Conservation (phyloP, 2,329 filamentous ascomycete species). For the Aspergillus sp. region DNA sequence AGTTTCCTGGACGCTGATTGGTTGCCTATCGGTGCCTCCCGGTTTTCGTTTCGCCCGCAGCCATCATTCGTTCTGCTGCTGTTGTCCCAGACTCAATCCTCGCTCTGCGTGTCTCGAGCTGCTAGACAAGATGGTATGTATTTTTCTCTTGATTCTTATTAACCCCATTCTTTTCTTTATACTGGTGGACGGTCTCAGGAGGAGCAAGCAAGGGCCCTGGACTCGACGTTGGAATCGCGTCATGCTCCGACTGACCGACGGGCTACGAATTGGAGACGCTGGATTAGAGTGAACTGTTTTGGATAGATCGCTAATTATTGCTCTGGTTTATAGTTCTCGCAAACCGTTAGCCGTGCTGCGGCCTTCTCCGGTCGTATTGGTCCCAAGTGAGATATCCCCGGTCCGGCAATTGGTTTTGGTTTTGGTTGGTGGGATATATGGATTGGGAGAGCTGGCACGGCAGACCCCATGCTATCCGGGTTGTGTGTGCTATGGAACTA, state of each 20-base stretch:
- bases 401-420: background rate
- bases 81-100: slow-evolving; percentile 15
- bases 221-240: background rate
- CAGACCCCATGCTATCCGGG: too few relatives aligned
- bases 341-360: slow-evolving; percentile 30
- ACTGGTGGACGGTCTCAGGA: background rate
- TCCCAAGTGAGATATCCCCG: slow-evolving; percentile 45
- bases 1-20: slow-evolving; percentile 21
- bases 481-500: slow-evolving; percentile 10
- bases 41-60: slow-evolving; percentile 24
- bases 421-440: background rate
- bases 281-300: background rate
- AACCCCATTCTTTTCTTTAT: background rate
- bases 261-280: slow-evolving; percentile 1
- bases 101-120: slow-evolving; percentile 16
- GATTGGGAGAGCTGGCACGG: background rate
- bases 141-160: background rate
- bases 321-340: slow-evolving; percentile 21
- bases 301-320: slow-evolving; percentile 15
- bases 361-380: slow-evolving; percentile 48
- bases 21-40: slow-evolving; percentile 23
- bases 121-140: slow-evolving; percentile 27
- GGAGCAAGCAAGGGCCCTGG: background rate
- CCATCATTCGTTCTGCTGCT: slow-evolving; percentile 15
- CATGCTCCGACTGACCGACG: background rate